Percentiles rank a stretch among this genome's conserved stretches.
These are phyloP conservation scores for Sporothrix curviconia DNA, from an alignment of 2,329 filamentous ascomycete species.

Conservation along the genomic window DNA sequence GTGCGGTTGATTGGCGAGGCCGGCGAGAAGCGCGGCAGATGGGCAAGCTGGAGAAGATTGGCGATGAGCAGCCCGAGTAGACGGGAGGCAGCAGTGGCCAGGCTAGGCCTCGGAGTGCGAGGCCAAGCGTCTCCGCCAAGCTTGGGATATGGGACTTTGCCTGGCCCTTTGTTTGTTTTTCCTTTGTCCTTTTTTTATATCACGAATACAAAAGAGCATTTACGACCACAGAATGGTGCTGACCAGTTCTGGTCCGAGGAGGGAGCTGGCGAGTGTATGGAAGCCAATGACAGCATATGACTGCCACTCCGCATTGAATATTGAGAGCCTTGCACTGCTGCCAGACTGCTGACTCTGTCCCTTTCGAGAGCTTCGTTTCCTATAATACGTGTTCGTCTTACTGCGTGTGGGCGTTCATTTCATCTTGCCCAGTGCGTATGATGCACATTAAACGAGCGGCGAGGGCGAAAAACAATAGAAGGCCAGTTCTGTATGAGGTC, in stretches of 20 bases:
- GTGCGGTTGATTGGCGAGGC: constrained; percentile 78
- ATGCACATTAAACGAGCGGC: background rate
- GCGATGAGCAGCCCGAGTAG: constrained; percentile 61
- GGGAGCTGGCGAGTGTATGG: too few species aligned
- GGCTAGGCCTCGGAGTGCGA: too few species aligned
- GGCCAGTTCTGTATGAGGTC: background rate
- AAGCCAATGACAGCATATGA: too few species aligned
- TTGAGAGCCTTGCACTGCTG: background rate
- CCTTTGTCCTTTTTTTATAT: background rate
- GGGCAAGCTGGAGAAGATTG: constrained; percentile 93
- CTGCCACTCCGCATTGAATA: background rate
- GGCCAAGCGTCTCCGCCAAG: too few species aligned
- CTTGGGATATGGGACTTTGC: too few species aligned
- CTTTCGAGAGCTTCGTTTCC: background rate
- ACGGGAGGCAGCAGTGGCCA: too few species aligned
- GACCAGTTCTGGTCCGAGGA: too few species aligned
- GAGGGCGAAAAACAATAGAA: background rate
- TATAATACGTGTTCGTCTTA: constrained; percentile 2
- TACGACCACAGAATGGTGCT: too few species aligned
- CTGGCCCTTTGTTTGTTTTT: background rate
- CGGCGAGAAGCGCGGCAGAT: constrained; percentile 86
- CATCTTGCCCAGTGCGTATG: background rate
- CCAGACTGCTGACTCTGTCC: background rate
- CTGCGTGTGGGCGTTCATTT: constrained; percentile 6
- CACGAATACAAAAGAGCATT: background rate